Conservation (phyloP, 768 basidiomycete genomes). For the Collybia sp. region DNA sequence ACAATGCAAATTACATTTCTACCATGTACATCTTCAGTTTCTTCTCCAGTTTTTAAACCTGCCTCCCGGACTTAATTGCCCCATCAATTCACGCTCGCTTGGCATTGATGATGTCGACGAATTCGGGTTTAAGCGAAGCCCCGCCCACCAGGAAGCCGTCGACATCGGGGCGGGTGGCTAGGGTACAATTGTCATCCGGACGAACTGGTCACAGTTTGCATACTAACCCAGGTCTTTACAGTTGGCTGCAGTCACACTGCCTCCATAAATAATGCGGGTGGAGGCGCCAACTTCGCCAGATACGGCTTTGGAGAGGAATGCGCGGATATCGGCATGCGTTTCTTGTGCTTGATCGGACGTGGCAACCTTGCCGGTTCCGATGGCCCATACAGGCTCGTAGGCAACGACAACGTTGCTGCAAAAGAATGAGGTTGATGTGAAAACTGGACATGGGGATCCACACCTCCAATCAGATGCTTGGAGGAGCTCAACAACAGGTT, state of each 20-base stretch:
- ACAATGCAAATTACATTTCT: no score
- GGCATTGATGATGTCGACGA: constrained; percentile 85
- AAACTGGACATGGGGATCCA: constrained; percentile 14
- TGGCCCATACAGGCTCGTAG: constrained; percentile 98
- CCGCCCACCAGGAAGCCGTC: constrained; percentile 99
- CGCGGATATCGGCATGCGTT: constrained; percentile 79
- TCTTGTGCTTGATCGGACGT: constrained; percentile 91
- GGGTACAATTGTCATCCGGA: constrained; percentile 2
- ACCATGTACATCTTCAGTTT: no score
- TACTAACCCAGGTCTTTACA: constrained; percentile 79
- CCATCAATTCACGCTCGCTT: constrained; percentile 27
- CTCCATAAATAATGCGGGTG: constrained; percentile 93
- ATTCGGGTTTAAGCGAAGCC: constrained; percentile 97
- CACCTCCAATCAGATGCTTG: constrained; percentile 78
- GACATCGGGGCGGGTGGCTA: constrained; percentile 76
- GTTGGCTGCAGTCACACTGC: constrained; percentile 88
- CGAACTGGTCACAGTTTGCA: not conserved
- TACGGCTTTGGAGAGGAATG: constrained; percentile 62
- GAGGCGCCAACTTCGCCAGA: constrained; percentile 64
- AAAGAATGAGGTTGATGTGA: not conserved
- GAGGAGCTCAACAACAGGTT: constrained; percentile 62
- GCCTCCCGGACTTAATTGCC: not conserved
- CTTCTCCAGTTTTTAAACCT: no score
- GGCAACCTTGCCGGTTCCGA: constrained; percentile 96
- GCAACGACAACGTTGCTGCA: constrained; percentile 87